Evolutionary conservation across 768 basidiomycete species (phyloP), one percentile per base, ranked within the genome.

Genomic region (Infundibulicybe gibba): DNA sequence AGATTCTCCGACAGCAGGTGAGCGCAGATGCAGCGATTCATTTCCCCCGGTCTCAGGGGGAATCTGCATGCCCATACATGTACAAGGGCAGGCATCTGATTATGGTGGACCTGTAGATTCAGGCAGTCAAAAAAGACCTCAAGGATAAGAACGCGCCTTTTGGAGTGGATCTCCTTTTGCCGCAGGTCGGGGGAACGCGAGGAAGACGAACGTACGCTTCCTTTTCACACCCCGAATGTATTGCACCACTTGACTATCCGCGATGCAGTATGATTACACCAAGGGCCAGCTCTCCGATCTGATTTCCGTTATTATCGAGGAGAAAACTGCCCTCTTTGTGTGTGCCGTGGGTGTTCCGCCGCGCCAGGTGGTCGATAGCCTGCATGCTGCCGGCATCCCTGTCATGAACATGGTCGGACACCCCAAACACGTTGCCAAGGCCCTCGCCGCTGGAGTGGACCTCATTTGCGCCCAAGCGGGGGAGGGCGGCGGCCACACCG

Each of bases 341-440:
- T 97, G 85, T 53, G 93, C 92, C 25, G 78, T 94, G 38, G 92
- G 92, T 54, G 81, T 95, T 4, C 94, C 94, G 1, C 89, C 94
- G 3, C 78, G 77, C 57, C 75, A 81, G 52, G 85, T 77, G 30
- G 88, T 97, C 32, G 88, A 94, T 25, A 79, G 71, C 54, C 72
- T 97, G 35, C 94, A 97, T 69, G 68, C 80, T 55, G 89, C 89
- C 11, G 86, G 89, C 12, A 93, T 95, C 51, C 77, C 83, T 32
- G 75, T 94, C 55, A 94, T 93, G 90, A 94, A 94, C 69, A 93
- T 92, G 90, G 86, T 95, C 49, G 94, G 94, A n/a, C 90, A 93
- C 60, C 92, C 93, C 11, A 95, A 93, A 61, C 90, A 93, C 62
- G 88, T 88, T 39, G 52, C 70, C 40, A 90, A 88, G 62, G 90